Conservation (phyloP, 331 rosid genomes). For the Pyracantha coccinea region DNA sequence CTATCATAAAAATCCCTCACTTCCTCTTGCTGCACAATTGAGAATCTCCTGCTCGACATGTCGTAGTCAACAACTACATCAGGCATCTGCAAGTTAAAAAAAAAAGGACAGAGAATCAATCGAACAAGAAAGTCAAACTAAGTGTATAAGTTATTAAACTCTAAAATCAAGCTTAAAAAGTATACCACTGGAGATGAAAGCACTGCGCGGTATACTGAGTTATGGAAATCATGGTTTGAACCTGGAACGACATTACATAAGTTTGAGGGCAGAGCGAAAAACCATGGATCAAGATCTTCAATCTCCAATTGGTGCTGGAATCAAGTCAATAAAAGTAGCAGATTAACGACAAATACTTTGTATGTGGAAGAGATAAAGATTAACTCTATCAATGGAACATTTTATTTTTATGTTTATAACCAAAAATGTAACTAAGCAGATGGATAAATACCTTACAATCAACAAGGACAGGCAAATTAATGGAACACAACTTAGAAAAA, state of each 20-base stretch:
- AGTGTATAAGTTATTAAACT: not conserved
- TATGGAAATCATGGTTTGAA: constrained; percentile 86
- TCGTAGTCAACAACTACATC: constrained; percentile 84
- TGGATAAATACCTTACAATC: constrained; percentile 47
- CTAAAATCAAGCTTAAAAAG: not conserved
- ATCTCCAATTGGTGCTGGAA: constrained; percentile 47
- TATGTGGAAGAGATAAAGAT: not conserved
- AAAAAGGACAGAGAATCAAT: not conserved
- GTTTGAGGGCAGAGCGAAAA: constrained; percentile 77
- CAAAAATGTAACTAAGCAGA: not conserved
- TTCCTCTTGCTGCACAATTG: constrained; percentile 81
- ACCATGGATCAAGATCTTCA: constrained; percentile 68
- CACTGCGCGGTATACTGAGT: constrained; percentile 59
- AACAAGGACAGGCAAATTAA: constrained; percentile 48
- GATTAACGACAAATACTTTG: not conserved
- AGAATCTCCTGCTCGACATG: constrained; percentile 58
- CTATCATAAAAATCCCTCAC: constrained; percentile 35
- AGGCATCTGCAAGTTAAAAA: constrained; percentile 58
- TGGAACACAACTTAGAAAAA: constrained; percentile 58
- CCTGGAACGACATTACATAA: constrained; percentile 65
- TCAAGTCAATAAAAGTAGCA: constrained; percentile 16
- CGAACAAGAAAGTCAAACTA: not conserved
- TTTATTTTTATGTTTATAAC: not conserved
- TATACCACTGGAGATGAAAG: constrained; percentile 95
- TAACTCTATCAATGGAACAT: not conserved